Conservation (phyloP, 2,329 filamentous ascomycete species). For the Chrysoporthe puriensis region DNA sequence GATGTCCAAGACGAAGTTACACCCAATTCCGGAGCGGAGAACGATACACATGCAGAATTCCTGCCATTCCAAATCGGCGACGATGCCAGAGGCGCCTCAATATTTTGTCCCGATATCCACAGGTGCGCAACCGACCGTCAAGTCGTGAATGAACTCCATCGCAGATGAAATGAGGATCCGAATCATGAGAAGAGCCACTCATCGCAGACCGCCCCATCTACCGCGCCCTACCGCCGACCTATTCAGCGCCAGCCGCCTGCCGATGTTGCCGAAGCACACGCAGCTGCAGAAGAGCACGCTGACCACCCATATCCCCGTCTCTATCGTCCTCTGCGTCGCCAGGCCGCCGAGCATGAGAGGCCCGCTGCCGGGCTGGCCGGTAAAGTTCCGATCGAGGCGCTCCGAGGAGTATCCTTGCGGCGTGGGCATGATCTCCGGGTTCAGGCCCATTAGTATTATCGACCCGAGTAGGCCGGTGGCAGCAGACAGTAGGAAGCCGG, state of each 20-base stretch:
- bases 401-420: slow-evolving; percentile 53
- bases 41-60: background rate
- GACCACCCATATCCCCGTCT: slow-evolving; percentile 83
- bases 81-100: background rate
- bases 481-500: slow-evolving; percentile 80
- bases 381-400: slow-evolving; percentile 34
- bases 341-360: slow-evolving; percentile 55
- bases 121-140: background rate
- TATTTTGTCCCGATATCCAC: background rate
- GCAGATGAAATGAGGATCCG: background rate
- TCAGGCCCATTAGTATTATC: slow-evolving; percentile 71
- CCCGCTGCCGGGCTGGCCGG: slow-evolving; percentile 28
- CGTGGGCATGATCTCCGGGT: slow-evolving; percentile 76
- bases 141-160: background rate
- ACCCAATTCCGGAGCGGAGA: background rate
- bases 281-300: slow-evolving; percentile 95
- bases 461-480: slow-evolving; percentile 76
- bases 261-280: slow-evolving; percentile 95
- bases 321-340: slow-evolving; percentile 66
- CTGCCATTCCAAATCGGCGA: background rate
- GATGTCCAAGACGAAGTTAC: no score
- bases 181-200: background rate
- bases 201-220: slow-evolving; percentile 50
- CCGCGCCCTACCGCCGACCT: slow-evolving; percentile 46
- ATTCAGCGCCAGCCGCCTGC: slow-evolving; percentile 71